Percentiles rank a stretch among this genome's conserved stretches.
These are phyloP conservation scores for Daldinia vernicosa DNA, from an alignment of 495 filamentous ascomycete species.

Conservation along the genomic window DNA sequence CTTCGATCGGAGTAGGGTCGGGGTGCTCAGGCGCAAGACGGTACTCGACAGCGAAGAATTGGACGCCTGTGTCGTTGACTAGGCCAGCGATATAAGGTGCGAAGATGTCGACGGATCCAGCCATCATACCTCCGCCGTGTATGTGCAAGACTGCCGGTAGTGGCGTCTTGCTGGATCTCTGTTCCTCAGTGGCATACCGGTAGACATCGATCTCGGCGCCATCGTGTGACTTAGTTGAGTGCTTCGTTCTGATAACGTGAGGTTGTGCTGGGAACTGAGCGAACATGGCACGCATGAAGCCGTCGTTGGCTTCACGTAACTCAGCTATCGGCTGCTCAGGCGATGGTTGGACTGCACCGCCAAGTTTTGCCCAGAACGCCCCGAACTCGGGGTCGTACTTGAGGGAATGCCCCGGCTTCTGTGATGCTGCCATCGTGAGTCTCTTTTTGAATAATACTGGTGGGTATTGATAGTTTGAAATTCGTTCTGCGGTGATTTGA, in stretches of 20 bases:
- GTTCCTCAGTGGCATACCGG: conserved; percentile 33
- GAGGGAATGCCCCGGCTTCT: conserved; percentile 9
- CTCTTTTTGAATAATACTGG: background rate
- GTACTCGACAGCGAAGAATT: conserved; percentile 52
- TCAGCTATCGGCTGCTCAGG: conserved; percentile 7
- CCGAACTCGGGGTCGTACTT: conserved; percentile 29
- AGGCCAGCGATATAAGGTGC: conserved; percentile 31
- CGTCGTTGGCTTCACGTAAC: conserved; percentile 22
- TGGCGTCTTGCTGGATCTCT: conserved; percentile 4
- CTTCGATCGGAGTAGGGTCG: conserved; percentile 35
- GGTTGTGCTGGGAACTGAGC: conserved; percentile 9
- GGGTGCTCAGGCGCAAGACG: conserved; percentile 47
- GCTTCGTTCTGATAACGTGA: conserved; percentile 11
- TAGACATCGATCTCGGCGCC: conserved; percentile 18
- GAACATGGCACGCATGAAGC: conserved; percentile 10
- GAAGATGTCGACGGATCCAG: conserved; percentile 43
- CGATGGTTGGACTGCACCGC: conserved; percentile 1
- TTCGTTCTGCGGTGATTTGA: background rate
- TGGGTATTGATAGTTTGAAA: background rate
- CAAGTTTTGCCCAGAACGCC: conserved; percentile 10
- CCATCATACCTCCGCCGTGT: conserved; percentile 54
- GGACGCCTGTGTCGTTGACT: conserved; percentile 37
- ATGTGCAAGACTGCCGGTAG: conserved; percentile 48
- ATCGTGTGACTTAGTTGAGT: conserved; percentile 23
- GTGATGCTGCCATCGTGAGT: background rate